Percentiles rank a stretch among this genome's conserved stretches.
phyloP scores from a whole-genome alignment of 306 rosid species.

The Phaseolus lunatus region DNA sequence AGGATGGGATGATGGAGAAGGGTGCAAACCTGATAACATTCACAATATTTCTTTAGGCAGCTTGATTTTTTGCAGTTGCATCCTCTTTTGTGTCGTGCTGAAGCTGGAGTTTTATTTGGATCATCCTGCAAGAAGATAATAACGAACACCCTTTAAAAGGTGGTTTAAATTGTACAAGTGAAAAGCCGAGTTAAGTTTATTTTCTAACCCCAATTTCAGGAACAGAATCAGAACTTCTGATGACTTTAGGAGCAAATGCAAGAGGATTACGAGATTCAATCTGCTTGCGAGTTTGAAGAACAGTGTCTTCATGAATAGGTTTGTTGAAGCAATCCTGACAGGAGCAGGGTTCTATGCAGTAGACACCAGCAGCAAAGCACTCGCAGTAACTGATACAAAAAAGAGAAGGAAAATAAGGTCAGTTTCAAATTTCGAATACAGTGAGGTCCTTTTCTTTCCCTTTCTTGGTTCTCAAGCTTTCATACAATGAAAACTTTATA shows the following conservation, averaged over 20 bases:
- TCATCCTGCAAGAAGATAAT: conserved; percentile 64
- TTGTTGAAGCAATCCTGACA: conserved; percentile 95
- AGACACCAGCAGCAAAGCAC: conserved; percentile 94
- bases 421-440: conserved; percentile 24
- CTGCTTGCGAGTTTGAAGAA: conserved; percentile 88
- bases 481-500: not conserved
- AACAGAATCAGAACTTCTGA: conserved; percentile 65
- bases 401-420: conserved; percentile 2
- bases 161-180: conserved; percentile 25
- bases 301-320: conserved; percentile 78
- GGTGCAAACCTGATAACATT: conserved; percentile 87
- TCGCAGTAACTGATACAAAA: conserved; percentile 75
- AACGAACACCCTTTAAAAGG: conserved; percentile 29
- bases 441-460: not conserved
- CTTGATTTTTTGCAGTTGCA: conserved; percentile 98
- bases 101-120: conserved; percentile 88
- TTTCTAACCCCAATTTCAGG: conserved; percentile 80
- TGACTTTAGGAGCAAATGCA: conserved; percentile 99
- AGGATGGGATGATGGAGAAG: conserved; percentile 5
- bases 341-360: conserved; percentile 85
- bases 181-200: conserved; percentile 27
- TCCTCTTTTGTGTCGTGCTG: conserved; percentile 92
- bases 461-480: conserved; percentile 1
- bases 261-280: conserved; percentile 92
- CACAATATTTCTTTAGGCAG: conserved; percentile 94